These are phyloP conservation scores for Phanerochaete carnosa DNA, from an alignment of 768 basidiomycete species.

Conservation along the genomic window DNA sequence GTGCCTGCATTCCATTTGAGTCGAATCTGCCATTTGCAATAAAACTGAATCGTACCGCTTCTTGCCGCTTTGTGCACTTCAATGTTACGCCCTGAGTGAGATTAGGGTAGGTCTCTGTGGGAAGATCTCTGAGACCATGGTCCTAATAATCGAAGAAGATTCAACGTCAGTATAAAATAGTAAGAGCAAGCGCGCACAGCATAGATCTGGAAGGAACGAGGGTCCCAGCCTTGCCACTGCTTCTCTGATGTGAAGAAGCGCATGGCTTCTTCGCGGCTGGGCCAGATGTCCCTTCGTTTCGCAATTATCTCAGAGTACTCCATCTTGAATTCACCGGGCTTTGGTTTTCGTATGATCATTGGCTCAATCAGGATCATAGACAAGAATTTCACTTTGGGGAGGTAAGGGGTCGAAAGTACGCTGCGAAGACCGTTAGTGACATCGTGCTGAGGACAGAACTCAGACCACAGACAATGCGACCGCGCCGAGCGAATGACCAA, in stretches of 20 bases:
- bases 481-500: conserved; percentile 58
- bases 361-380: conserved; percentile 44
- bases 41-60: conserved; percentile 11
- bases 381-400: conserved; percentile 36
- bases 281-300: conserved; percentile 49
- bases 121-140: conserved; percentile 33
- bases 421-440: conserved; percentile 29
- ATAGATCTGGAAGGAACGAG: conserved; percentile 9
- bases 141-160: conserved; percentile 28
- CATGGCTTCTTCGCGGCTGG: conserved; percentile 46
- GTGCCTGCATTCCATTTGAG: conserved; percentile 5
- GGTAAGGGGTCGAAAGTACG: conserved; percentile 38
- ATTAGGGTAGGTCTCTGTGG: conserved; percentile 19
- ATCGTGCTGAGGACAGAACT: neutral
- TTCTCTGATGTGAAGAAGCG: conserved; percentile 33
- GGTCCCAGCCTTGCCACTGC: conserved; percentile 48
- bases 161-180: neutral
- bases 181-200: neutral
- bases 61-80: conserved; percentile 16
- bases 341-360: conserved; percentile 29
- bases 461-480: conserved; percentile 35
- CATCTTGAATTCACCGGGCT: neutral
- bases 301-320: conserved; percentile 27
- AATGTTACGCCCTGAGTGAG: conserved; percentile 20
- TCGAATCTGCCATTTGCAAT: conserved; percentile 7